Percentiles rank a stretch among this genome's conserved stretches.
These are phyloP conservation scores for Hemileia vastatrix DNA, from an alignment of 1,284 basidiomycete genomes.

Conservation along the genomic window DNA sequence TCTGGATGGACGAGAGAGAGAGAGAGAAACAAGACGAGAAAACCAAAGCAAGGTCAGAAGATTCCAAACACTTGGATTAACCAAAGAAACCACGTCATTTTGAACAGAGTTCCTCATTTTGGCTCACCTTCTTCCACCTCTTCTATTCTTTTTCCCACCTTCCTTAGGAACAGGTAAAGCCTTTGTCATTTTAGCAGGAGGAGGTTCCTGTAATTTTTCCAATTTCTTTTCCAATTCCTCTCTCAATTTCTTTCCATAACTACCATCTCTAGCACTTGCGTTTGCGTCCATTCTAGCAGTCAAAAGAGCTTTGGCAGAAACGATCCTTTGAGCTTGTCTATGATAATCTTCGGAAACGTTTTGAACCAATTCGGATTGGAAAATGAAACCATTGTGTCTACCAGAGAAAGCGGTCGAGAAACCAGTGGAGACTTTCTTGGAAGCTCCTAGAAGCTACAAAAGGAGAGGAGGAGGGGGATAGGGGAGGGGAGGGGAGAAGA, in stretches of 20 bases:
- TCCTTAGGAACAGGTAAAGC: slow-evolving; percentile 40
- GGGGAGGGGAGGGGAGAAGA: not conserved
- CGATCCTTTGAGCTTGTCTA: slow-evolving; percentile 38
- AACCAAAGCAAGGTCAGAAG: not conserved
- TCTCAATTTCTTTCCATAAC: slow-evolving; percentile 33
- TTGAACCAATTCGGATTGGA: slow-evolving; percentile 33
- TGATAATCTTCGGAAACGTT: slow-evolving; percentile 37
- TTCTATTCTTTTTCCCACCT: slow-evolving; percentile 34
- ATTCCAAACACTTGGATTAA: no score
- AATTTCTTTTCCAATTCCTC: slow-evolving; percentile 34
- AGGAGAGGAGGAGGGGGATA: not conserved
- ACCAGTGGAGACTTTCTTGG: slow-evolving; percentile 31
- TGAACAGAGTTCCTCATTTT: not conserved
- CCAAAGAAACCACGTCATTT: no score
- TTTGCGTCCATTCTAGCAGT: slow-evolving; percentile 39
- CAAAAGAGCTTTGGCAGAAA: slow-evolving; percentile 38
- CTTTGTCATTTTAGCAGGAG: slow-evolving; percentile 40
- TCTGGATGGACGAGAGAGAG: slow-evolving; percentile 4
- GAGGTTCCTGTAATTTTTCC: slow-evolving; percentile 41
- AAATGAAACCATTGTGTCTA: slow-evolving; percentile 36
- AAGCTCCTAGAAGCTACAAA: slow-evolving; percentile 32
- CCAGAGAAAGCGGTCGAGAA: slow-evolving; percentile 29
- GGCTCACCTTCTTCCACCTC: slow-evolving; percentile 32
- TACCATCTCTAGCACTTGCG: slow-evolving; percentile 28
- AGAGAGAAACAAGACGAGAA: not conserved